Percentiles rank a stretch among this genome's conserved stretches.
Evolutionary conservation across 1,284 basidiomycete genomes (phyloP).

Genomic region (Gastroboletus turbinatus): DNA sequence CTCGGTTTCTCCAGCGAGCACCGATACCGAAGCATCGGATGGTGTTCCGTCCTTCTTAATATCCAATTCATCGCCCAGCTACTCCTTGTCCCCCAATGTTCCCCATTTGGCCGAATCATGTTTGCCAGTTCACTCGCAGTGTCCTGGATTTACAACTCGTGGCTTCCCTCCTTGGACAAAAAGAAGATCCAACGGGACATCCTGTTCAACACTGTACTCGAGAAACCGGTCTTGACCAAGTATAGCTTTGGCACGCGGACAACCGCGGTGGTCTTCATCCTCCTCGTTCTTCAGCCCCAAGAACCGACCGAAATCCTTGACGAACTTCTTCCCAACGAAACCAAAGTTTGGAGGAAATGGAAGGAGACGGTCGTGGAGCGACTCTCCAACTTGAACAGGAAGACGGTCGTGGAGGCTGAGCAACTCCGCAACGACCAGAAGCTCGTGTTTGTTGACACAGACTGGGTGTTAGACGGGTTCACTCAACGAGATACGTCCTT

Average conservation of each 20-base stretch:
- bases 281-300: slow-evolving; percentile 27
- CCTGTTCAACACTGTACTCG: slow-evolving; percentile 13
- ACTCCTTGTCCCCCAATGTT: slow-evolving; percentile 31
- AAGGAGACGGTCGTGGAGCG: slow-evolving; percentile 19
- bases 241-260: slow-evolving; percentile 32
- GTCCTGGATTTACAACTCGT: slow-evolving; percentile 32
- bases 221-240: slow-evolving; percentile 23
- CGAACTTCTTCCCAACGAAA: slow-evolving; percentile 32
- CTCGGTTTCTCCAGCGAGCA: slow-evolving; percentile 25
- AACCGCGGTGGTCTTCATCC: slow-evolving; percentile 28
- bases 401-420: no score
- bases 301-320: slow-evolving; percentile 26
- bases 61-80: slow-evolving; percentile 33
- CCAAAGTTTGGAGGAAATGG: slow-evolving; percentile 32
- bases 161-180: slow-evolving; percentile 32
- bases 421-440: no score
- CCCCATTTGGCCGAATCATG: slow-evolving; percentile 35
- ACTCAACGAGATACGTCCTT: no score
- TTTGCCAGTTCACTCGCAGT: slow-evolving; percentile 29
- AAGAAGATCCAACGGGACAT: slow-evolving; percentile 29
- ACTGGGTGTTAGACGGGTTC: no score
- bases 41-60: slow-evolving; percentile 29
- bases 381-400: no score
- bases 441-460: no score
- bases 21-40: slow-evolving; percentile 22